Evolutionary conservation across 129 eudicot species (phyloP), one percentile per base, ranked within the genome.

Genomic region (Saussurea involucrata): DNA sequence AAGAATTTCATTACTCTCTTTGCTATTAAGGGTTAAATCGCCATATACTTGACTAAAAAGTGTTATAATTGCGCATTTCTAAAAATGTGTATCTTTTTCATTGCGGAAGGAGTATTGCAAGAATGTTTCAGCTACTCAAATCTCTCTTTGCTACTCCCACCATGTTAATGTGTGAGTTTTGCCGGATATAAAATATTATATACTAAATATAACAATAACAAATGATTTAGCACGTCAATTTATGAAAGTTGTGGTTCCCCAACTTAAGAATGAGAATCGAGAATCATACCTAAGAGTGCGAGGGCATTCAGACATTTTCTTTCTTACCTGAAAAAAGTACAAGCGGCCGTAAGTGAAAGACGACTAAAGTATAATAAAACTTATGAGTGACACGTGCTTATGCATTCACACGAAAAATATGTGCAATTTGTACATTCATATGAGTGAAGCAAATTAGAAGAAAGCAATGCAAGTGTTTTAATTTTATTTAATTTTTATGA

Each of bases 291-390:
- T 90, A 20, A 77, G 92, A 78, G 78, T 25, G 55, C 97, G 95
- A 65, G 96, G 94, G 76, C 89, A 72, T 82, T 87, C 92, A 55
- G 98, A 80, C 92, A 93, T 93, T 84, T 88, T 93, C 89, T 81
- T 78, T 81, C 95, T 85, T 32, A 93, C 90, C 98, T 93, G 86
- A 81, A 66, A 29, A 64, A 29, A 42, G 13, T 31, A 63, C 18
- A 76, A 71, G 20, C 34, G 17, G 46, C 37, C 18, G 66, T 57
- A 57, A 74, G 61, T 17, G 28, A 63, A 76, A 61, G 81, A 42
- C 7, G 10, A 53, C 55, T 28, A 37, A 2, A 11, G 55, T 17
- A 17, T 17, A 65, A 65, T 28, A 32, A 53, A 66, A n/a, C 9
- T 66, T 71, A 53, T n/a, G 9, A n/a, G 44, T n/a, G 46, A 20